A percentile compares a stretch with the other conserved stretches of the same genome.
Evolutionary conservation across 75 land plant species (phyloP).

Genomic region (Pinus tabuliformis): DNA sequence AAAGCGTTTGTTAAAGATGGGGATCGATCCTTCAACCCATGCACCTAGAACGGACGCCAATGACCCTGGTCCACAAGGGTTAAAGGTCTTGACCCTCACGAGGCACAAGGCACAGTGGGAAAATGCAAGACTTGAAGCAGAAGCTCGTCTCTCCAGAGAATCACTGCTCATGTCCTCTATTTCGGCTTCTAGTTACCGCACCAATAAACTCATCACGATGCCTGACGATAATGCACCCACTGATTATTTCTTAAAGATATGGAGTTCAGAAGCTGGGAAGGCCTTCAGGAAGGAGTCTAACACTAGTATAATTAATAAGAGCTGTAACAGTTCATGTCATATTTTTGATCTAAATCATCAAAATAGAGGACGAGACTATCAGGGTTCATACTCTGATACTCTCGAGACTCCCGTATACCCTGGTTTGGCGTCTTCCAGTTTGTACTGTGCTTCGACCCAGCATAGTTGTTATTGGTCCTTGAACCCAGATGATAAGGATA

Average conservation of each 20-base stretch:
- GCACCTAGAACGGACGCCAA: neutral
- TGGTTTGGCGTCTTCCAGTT: neutral
- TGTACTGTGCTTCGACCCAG: no score
- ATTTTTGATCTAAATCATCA: neutral
- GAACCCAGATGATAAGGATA: neutral
- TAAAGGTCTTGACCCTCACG: no score
- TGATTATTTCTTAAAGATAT: neutral
- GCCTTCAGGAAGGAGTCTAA: neutral
- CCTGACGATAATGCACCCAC: neutral
- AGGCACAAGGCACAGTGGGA: neutral
- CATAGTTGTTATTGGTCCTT: no score
- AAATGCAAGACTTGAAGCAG: neutral
- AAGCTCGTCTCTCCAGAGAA: neutral
- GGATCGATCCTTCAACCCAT: conserved; percentile 1
- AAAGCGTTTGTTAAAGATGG: neutral
- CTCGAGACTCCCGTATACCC: no score
- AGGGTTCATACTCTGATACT: no score
- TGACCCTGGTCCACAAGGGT: neutral
- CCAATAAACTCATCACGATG: neutral
- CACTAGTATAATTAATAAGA: neutral
- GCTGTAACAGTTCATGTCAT: no score
- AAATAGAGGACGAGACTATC: no score
- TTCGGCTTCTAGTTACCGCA: neutral
- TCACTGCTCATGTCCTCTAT: neutral
- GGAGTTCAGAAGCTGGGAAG: neutral